A percentile compares a stretch with the other conserved stretches of the same genome.
Evolutionary conservation across 2,329 filamentous ascomycete genomes (phyloP).

Genomic region (Diplodia seriata): DNA sequence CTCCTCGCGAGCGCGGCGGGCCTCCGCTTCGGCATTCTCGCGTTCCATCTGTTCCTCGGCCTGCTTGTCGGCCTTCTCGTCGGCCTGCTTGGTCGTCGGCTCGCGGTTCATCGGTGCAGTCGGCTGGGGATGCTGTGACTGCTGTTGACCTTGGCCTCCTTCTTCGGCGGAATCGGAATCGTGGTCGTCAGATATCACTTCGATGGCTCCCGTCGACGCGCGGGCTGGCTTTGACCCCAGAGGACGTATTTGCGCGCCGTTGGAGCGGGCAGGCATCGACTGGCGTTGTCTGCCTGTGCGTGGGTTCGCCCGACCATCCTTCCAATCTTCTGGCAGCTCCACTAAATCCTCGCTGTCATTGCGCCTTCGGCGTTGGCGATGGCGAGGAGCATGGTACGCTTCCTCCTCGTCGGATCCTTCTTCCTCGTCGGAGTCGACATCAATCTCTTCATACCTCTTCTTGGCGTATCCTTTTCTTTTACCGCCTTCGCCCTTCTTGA

Average conservation of each 20-base stretch:
- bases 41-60: conserved; percentile 18
- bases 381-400: conserved; percentile 35
- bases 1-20: conserved; percentile 10
- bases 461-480: conserved; percentile 12
- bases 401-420: conserved; percentile 42
- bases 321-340: conserved; percentile 52
- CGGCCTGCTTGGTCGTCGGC: conserved; percentile 35
- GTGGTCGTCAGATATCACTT: conserved; percentile 43
- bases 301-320: conserved; percentile 41
- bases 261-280: conserved; percentile 38
- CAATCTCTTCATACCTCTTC: conserved; percentile 54
- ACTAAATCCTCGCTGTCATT: conserved; percentile 43
- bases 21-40: conserved; percentile 4
- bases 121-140: not conserved
- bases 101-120: conserved; percentile 32
- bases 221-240: conserved; percentile 37
- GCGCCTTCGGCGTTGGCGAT: conserved; percentile 24
- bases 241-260: conserved; percentile 41
- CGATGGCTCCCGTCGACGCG: conserved; percentile 42
- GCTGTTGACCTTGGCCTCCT: not conserved
- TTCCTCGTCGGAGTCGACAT: conserved; percentile 55
- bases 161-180: conserved; percentile 36
- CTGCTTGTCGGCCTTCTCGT: conserved; percentile 31
- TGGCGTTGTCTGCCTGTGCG: conserved; percentile 40
- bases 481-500: conserved; percentile 36